Evolutionary conservation across 192 early-diverging fungal genomes (phyloP).

Genomic region (Fimicolochytrium jonesii): DNA sequence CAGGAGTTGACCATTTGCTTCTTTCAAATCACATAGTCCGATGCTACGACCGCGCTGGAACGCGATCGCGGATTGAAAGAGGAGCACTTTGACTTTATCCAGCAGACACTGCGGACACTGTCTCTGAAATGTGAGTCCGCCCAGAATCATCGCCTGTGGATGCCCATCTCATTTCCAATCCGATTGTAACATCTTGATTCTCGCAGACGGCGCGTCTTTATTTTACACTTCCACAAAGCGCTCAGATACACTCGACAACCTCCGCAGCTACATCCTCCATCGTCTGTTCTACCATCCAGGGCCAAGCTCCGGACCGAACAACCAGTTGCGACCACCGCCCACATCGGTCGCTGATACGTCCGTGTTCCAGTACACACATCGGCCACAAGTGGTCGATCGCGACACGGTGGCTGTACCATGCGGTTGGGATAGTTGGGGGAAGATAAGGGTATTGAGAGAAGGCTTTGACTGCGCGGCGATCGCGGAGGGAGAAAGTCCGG

Average conservation of each 20-base stretch:
- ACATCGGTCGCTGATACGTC: no score
- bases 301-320: no score
- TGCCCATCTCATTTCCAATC: slow-evolving; percentile 1
- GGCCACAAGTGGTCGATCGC: slow-evolving; percentile 81
- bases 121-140: slow-evolving; percentile 76
- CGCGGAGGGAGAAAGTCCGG: slow-evolving; percentile 65
- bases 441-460: slow-evolving; percentile 60
- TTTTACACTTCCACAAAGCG: slow-evolving; percentile 83
- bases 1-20: neutral
- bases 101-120: slow-evolving; percentile 83
- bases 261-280: slow-evolving; percentile 81
- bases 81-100: slow-evolving; percentile 94
- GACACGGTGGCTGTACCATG: slow-evolving; percentile 83
- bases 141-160: neutral
- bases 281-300: no score
- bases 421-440: slow-evolving; percentile 92
- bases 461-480: slow-evolving; percentile 32
- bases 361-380: no score
- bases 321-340: no score
- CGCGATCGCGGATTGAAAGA: slow-evolving; percentile 80
- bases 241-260: slow-evolving; percentile 67
- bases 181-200: neutral
- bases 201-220: slow-evolving; percentile 78
- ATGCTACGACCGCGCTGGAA: slow-evolving; percentile 69
- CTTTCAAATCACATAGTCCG: slow-evolving; percentile 42